A percentile compares a stretch with the other conserved stretches of the same genome.
Conservation (phyloP, 1,284 basidiomycete genomes). For the Thecaphora thlaspeos region DNA sequence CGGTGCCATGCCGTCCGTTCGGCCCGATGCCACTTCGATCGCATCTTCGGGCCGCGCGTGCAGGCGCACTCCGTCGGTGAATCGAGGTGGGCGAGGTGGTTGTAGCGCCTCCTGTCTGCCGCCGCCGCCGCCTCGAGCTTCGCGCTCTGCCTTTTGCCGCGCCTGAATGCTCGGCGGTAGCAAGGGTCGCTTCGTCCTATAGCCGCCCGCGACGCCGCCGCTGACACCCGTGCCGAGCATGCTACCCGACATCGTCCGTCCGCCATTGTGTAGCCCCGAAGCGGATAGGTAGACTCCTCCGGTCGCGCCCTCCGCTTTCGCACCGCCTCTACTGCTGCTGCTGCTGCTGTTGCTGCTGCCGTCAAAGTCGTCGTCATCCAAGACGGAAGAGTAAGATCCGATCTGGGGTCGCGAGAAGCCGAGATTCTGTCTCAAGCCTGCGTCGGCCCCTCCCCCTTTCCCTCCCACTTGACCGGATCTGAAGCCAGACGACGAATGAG, state of each 20-base stretch:
- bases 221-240: background rate
- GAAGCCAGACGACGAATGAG: background rate
- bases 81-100: constrained; percentile 13
- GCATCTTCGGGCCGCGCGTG: constrained; percentile 25
- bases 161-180: background rate
- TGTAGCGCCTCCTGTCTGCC: constrained; percentile 4
- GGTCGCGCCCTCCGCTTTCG: no score
- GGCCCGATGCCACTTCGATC: constrained; percentile 7
- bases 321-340: no score
- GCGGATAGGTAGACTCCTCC: no score
- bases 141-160: constrained; percentile 1
- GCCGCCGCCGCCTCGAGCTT: no score
- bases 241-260: background rate
- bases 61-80: constrained; percentile 28
- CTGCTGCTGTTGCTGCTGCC: no score
- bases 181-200: background rate
- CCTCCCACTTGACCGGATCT: no score
- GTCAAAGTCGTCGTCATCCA: background rate
- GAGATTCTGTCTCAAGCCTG: background rate
- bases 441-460: background rate
- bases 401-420: background rate
- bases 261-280: background rate
- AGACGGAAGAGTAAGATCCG: background rate
- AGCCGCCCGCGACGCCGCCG: no score
- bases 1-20: constrained; percentile 16